Conservation (phyloP, 306 rosid species). For the Oxytropis ochrocephala region DNA sequence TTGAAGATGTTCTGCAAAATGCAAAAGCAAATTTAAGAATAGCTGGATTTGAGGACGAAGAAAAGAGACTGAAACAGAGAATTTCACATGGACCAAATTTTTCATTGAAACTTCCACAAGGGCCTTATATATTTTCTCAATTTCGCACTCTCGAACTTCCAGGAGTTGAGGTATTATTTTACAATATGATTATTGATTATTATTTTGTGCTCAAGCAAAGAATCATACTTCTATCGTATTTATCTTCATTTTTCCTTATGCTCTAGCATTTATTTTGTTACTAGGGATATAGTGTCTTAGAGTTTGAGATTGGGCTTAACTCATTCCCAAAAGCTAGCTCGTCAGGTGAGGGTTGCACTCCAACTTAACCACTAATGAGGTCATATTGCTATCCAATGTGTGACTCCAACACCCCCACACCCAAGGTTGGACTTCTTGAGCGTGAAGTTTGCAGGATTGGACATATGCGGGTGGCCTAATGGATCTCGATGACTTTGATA, state of each 20-base stretch:
- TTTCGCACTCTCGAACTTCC: conserved; percentile 79
- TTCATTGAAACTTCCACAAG: conserved; percentile 70
- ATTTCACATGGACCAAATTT: conserved; percentile 42
- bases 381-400: too few species aligned
- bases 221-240: conserved; percentile 1
- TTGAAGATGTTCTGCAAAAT: conserved; percentile 68
- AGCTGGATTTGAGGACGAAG: conserved; percentile 91
- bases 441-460: too few species aligned
- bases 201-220: background rate
- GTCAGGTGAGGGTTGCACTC: too few species aligned
- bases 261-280: background rate
- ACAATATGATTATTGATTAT: background rate
- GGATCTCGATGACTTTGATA: too few species aligned
- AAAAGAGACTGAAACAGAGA: conserved; percentile 71
- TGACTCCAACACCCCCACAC: too few species aligned
- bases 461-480: too few species aligned
- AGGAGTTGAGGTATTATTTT: conserved; percentile 62
- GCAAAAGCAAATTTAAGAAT: conserved; percentile 66
- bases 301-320: too few species aligned
- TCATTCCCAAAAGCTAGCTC: too few species aligned
- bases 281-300: background rate
- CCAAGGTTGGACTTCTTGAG: too few species aligned
- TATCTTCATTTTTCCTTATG: background rate
- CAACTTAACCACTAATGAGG: too few species aligned
- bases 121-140: conserved; percentile 73